Percentiles rank a stretch among this genome's conserved stretches.
Evolutionary conservation across 257 asterid genomes (phyloP).

Genomic region (Nicotiana paniculata): DNA sequence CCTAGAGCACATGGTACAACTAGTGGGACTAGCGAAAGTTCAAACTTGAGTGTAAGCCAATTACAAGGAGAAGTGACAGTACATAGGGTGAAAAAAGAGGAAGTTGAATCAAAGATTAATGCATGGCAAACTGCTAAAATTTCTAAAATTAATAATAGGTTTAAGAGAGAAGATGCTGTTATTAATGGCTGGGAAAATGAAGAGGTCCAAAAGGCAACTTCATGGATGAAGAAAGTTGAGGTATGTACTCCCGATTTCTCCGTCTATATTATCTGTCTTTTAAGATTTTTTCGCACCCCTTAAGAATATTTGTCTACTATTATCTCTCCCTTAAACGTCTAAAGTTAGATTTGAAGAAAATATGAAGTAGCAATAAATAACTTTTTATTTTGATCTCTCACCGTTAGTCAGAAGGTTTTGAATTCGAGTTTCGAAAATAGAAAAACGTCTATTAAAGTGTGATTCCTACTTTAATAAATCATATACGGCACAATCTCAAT

Average conservation of each 20-base stretch:
- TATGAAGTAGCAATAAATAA: too few species aligned
- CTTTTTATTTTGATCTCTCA: too few species aligned
- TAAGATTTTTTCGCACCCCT: neutral
- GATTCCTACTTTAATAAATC: too few species aligned
- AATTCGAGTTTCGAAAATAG: too few species aligned
- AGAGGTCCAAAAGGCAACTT: conserved; percentile 71
- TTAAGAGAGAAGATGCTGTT: conserved; percentile 78
- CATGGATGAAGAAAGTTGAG: conserved; percentile 97
- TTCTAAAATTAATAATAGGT: conserved; percentile 75
- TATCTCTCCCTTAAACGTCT: too few species aligned
- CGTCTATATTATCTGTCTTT: neutral
- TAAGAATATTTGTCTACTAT: neutral
- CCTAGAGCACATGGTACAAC: conserved; percentile 17
- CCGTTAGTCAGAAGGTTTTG: too few species aligned
- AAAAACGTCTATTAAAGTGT: too few species aligned
- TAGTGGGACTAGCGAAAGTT: neutral
- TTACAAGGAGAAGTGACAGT: conserved; percentile 31
- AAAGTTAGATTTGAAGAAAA: too few species aligned
- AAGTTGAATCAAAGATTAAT: conserved; percentile 70
- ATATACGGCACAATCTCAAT: too few species aligned
- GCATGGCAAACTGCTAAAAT: conserved; percentile 92
- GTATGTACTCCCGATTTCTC: conserved; percentile 17
- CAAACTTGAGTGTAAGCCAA: neutral
- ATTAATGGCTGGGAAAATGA: conserved; percentile 82
- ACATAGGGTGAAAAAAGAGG: conserved; percentile 77